A percentile compares a stretch with the other conserved stretches of the same genome.
Evolutionary conservation across 2,329 filamentous ascomycete species (phyloP).

Genomic region (Fusarium euwallaceae): DNA sequence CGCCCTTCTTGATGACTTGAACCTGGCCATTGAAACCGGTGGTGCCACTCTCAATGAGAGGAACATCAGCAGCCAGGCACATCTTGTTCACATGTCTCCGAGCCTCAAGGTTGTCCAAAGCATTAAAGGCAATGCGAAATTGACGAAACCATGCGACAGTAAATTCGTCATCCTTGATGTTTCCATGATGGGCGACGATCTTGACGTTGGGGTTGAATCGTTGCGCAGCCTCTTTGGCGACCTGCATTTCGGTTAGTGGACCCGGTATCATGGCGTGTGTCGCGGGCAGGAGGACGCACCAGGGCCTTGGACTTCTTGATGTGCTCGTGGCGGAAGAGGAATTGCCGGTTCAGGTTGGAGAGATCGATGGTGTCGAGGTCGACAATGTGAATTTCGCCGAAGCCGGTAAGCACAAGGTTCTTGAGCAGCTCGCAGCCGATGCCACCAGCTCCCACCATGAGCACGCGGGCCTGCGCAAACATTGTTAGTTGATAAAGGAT

Average conservation of each 20-base stretch:
- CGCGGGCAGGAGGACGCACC: constrained; percentile 63
- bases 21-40: constrained; percentile 98
- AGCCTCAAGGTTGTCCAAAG: constrained; percentile 94
- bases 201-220: constrained; percentile 91
- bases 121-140: constrained; percentile 94
- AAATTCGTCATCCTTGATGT: constrained; percentile 93
- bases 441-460: constrained; percentile 96
- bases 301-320: constrained; percentile 98
- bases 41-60: constrained; percentile 94
- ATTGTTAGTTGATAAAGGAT: constrained; percentile 30
- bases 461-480: constrained; percentile 76
- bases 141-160: constrained; percentile 87
- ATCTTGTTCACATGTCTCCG: constrained; percentile 96
- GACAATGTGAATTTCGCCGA: constrained; percentile 93
- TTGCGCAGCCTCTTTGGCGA: constrained; percentile 91
- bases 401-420: constrained; percentile 92
- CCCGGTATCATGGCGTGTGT: constrained; percentile 8
- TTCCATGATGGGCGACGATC: constrained; percentile 90
- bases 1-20: constrained; percentile 92
- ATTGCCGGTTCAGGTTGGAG: constrained; percentile 97
- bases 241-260: constrained; percentile 62
- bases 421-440: constrained; percentile 98
- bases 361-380: constrained; percentile 99
- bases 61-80: constrained; percentile 92
- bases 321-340: constrained; percentile 95